Base-by-base conservation (phyloP, 768 basidiomycete species). In the Amanita phalloides region DNA sequence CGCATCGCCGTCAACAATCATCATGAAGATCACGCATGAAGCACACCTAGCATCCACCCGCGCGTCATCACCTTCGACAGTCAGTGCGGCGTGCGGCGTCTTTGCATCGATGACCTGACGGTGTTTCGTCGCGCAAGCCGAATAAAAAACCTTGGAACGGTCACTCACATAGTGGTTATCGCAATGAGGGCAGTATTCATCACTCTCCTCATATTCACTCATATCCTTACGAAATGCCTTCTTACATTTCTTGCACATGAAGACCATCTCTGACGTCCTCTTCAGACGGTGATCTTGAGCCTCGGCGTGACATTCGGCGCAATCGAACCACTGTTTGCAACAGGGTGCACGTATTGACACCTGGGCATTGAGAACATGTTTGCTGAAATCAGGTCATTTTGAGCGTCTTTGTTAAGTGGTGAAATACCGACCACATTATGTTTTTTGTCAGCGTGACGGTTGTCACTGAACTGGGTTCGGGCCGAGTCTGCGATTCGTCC, bases 141-240 rank as follows among this genome's bases (percentile, higher is more conserved):
- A 21, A 8, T 23, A 26, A 13, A 36, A 43, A 11, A 32, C 17
- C 39, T 7, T 13, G 23, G 11, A 50, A 48, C 13, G 14, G 20
- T n/a, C n/a, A 73, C 87, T 60, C 63, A 95, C 96, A 65, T 94
- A 99, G 63, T 94, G 94, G 64, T 98, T 98, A 68, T 97, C 96
- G 63, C 96, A 97, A 67, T 96, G 87, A 0, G 95, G 96, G 64
- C 96, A 98, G 64, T 84, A 98, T 67, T 99, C 96, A 64, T 98
- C 94, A 62, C 91, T 92, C 65, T 99, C 95, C 60, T 98, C 95
- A 61, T 90, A 98, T 6, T 66, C 68, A 0, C 74, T 56, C 91
- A 97, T 93, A 67, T 97, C 92, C 71, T 99, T 98, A 57, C 94
- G 71, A 63, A 99, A 98, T 3, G 91, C 92, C 70, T 95, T 96